Conservation (phyloP, 495 filamentous ascomycete species). For the Acidomyces sp. region DNA sequence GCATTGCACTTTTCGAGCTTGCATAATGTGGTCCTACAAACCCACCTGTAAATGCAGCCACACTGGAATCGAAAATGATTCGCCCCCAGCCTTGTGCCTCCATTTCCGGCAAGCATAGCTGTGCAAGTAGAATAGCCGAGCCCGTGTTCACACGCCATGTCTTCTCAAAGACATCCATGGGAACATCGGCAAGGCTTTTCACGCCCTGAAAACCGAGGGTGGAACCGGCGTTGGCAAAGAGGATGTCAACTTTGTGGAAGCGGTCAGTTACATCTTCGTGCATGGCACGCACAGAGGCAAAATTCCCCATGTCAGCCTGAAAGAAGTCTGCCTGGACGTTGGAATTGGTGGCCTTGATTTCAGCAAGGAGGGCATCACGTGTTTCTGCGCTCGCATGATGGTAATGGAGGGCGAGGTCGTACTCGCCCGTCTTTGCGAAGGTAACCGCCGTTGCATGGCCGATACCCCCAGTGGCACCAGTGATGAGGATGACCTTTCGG, state of each 20-base stretch:
- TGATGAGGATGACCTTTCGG: conserved; percentile 15
- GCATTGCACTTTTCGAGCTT: conserved; percentile 21
- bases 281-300: conserved; percentile 23
- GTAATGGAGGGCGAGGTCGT: conserved; percentile 27
- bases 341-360: conserved; percentile 2
- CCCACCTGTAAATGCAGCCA: conserved; percentile 26
- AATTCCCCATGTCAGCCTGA: conserved; percentile 27
- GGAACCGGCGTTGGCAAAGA: conserved; percentile 31
- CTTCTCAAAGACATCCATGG: conserved; percentile 23
- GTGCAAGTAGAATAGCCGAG: conserved; percentile 23
- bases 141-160: conserved; percentile 26
- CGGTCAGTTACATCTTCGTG: conserved; percentile 19
- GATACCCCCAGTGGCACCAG: conserved; percentile 26
- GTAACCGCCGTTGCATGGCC: conserved; percentile 24
- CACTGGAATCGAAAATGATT: conserved; percentile 22
- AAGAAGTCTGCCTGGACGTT: conserved; percentile 18
- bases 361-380: conserved; percentile 11
- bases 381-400: conserved; percentile 14
- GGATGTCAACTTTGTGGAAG: conserved; percentile 23
- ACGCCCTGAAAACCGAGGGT: conserved; percentile 16
- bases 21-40: conserved; percentile 33
- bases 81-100: conserved; percentile 23
- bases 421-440: conserved; percentile 14
- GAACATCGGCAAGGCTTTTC: conserved; percentile 23
- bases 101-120: conserved; percentile 27